Base-by-base conservation (phyloP, 331 rosid species). In the Acacia concinna region DNA sequence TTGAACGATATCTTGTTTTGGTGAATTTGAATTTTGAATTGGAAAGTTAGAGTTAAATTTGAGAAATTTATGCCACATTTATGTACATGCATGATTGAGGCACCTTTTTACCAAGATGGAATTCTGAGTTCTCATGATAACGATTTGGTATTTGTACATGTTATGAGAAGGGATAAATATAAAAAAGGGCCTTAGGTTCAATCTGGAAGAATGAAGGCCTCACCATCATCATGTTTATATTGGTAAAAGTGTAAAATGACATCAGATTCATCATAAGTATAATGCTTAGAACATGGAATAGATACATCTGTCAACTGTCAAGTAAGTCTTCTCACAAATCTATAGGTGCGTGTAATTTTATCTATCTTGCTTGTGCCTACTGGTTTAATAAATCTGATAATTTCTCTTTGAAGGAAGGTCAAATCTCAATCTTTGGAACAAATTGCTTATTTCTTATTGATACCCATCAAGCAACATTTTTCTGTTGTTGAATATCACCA, bases 151-250 rank as follows among this genome's bases (percentile, higher is more conserved):
- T 35, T 62, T 73, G 68, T 20, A 25, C 30, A 17, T 41, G 3
- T 25, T 41, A 68, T 52, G 43, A 46, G 49, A 60, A 70, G 64
- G 72, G 65, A 44, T 59, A 44, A 70, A n/a, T 32, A 30, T 35
- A 51, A 59, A 52, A 70, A 59, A 4, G 11, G 12, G 34, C 56
- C 54, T 47, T 44, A 31, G 27, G 71, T 34, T 59, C 49, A 52
- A 70, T 15, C 43, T 46, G 66, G 81, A 79, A 71, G 41, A 79
- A 71, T 60, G 78, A 72, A 46, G 62, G 31, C 41, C 52, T 71
- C 75, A 43, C 72, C 21, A 27, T 72, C 43, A 63, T 63, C 15
- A 63, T 49, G 12, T 38, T 38, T 37, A 17, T 18, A 27, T 37
- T 49, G 35, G 37, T 73, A 7, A 31, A 74, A 80, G 54, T 52